These are phyloP conservation scores for Glycine tomentella DNA, from an alignment of 306 rosid genomes.

Conservation along the genomic window DNA sequence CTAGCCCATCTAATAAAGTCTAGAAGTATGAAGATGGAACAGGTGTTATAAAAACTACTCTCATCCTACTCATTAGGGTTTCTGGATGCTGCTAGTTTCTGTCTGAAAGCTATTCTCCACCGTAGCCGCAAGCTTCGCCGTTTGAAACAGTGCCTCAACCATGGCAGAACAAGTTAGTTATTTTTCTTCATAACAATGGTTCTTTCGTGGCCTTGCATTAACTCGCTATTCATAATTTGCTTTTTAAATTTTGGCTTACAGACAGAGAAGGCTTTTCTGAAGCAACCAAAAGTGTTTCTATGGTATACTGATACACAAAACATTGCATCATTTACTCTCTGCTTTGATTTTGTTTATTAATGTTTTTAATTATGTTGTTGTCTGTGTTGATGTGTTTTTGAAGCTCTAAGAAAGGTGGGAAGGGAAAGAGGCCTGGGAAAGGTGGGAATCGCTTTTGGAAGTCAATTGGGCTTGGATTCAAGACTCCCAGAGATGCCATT, in stretches of 20 bases:
- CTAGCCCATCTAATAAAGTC: background rate
- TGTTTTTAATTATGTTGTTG: background rate
- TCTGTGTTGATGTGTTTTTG: background rate
- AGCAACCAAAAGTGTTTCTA: constrained; percentile 50
- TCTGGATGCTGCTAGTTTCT: background rate
- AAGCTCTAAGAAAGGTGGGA: constrained; percentile 61
- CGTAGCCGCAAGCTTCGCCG: background rate
- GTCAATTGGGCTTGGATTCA: constrained; percentile 68
- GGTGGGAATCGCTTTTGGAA: constrained; percentile 57
- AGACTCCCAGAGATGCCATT: constrained; percentile 72
- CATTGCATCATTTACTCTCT: background rate
- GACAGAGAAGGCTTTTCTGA: constrained; percentile 65
- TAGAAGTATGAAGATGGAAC: background rate
- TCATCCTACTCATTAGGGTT: background rate
- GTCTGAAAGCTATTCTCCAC: background rate
- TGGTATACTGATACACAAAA: constrained; percentile 42
- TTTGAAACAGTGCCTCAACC: constrained; percentile 24
- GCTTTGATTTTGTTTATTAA: background rate
- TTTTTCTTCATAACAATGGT: background rate
- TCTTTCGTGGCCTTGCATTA: background rate
- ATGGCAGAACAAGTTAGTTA: constrained; percentile 74
- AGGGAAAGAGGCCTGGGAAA: too few species aligned
- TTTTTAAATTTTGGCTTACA: constrained; percentile 10
- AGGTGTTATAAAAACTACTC: background rate
- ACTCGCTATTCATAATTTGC: background rate